A percentile compares a stretch with the other conserved stretches of the same genome.
Conservation (phyloP, 176 grass and related monocot genomes). For the Oryza nivara region DNA sequence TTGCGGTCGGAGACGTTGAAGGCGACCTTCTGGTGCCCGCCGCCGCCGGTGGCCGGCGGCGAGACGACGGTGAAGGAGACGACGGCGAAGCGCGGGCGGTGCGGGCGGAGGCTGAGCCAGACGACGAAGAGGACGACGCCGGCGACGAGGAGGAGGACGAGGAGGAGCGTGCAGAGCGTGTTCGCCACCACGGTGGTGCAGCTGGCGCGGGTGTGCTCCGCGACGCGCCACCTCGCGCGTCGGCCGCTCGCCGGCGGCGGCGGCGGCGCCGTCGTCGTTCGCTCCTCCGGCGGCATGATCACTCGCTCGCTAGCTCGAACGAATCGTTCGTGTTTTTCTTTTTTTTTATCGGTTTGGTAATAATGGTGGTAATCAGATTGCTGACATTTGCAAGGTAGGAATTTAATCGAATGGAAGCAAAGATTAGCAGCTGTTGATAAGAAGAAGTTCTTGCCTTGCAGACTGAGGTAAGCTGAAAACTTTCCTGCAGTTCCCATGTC, state of each 20-base stretch:
- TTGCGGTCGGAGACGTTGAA: conserved; percentile 63
- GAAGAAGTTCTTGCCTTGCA: background rate
- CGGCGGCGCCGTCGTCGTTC: background rate
- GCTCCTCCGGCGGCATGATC: no score
- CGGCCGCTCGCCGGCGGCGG: background rate
- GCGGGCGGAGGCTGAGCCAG: conserved; percentile 61
- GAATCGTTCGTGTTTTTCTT: no score
- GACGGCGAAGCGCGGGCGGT: conserved; percentile 52
- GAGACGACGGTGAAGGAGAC: conserved; percentile 27
- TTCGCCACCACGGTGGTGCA: conserved; percentile 29
- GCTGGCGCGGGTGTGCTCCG: conserved; percentile 24
- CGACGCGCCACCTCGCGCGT: conserved; percentile 12
- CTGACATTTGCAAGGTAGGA: background rate
- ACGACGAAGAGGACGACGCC: conserved; percentile 49
- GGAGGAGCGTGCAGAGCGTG: conserved; percentile 59
- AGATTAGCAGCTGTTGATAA: background rate
- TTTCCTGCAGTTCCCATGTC: no score
- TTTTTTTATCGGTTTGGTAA: no score
- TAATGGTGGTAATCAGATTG: no score
- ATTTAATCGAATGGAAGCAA: background rate
- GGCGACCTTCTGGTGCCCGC: background rate
- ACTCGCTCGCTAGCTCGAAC: no score
- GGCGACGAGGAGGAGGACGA: conserved; percentile 42
- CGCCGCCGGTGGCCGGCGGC: background rate
- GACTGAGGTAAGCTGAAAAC: background rate